These are phyloP conservation scores for Picea glauca DNA, from an alignment of 75 land plant genomes.

Conservation along the genomic window DNA sequence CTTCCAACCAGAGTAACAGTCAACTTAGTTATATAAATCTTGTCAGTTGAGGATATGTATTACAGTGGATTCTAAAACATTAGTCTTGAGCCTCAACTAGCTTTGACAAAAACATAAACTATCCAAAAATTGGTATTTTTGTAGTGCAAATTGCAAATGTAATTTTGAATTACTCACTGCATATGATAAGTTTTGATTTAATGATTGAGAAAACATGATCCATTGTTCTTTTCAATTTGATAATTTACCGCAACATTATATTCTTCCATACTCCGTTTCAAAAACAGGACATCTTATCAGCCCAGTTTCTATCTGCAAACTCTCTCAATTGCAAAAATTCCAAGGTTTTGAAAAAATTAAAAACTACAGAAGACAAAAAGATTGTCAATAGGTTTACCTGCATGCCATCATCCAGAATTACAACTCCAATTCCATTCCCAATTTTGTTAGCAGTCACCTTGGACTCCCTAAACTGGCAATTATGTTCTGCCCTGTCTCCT, in stretches of 20 bases:
- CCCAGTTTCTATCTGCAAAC: background rate
- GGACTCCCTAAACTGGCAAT: constrained; percentile 1
- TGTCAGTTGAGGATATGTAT: background rate
- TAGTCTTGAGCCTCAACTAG: background rate
- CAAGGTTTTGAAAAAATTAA: background rate
- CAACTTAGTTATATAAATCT: background rate
- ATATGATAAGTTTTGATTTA: background rate
- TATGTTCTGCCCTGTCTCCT: background rate
- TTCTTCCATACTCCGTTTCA: background rate
- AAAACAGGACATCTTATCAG: background rate
- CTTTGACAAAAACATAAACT: background rate
- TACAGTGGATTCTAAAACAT: background rate
- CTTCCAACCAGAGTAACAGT: background rate
- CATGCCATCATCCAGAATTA: constrained; percentile 95
- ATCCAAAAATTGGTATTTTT: background rate
- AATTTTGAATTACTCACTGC: background rate
- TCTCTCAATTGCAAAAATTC: background rate
- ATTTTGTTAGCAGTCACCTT: background rate
- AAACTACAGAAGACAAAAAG: background rate
- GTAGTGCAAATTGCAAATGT: background rate
- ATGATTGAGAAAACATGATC: background rate
- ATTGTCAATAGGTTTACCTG: constrained; percentile 54
- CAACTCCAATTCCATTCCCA: constrained; percentile 50
- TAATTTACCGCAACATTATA: background rate
- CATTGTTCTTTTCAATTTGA: background rate